A percentile compares a stretch with the other conserved stretches of the same genome.
phyloP scores from a whole-genome alignment of 352 stramenopile genomes.

The Plasmopara muralis region DNA sequence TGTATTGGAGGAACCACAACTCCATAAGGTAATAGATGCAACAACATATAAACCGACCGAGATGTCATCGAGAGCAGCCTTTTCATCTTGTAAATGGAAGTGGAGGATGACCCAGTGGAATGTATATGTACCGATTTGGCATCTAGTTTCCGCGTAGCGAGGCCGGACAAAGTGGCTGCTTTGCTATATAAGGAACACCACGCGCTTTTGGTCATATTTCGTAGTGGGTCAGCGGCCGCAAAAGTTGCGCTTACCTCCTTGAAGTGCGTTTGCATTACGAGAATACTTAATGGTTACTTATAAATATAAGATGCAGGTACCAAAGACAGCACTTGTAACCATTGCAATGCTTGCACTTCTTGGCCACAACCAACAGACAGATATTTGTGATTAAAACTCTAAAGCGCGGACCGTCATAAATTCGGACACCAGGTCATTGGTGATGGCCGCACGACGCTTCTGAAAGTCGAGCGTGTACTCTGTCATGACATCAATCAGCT shows the following conservation, averaged over 20 bases:
- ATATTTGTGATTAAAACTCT: slow-evolving; percentile 74
- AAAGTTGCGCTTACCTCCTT: background rate
- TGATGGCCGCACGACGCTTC: slow-evolving; percentile 88
- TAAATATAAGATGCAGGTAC: slow-evolving; percentile 15
- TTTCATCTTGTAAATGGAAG: slow-evolving; percentile 6
- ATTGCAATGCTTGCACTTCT: slow-evolving; percentile 4
- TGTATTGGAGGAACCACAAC: slow-evolving; percentile 15
- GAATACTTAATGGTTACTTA: slow-evolving; percentile 13
- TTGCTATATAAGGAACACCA: background rate
- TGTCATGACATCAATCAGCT: slow-evolving; percentile 91
- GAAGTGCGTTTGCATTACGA: slow-evolving; percentile 11
- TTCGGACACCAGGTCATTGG: slow-evolving; percentile 92
- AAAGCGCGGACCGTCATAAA: slow-evolving; percentile 95
- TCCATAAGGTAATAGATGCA: slow-evolving; percentile 9
- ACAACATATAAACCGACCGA: background rate
- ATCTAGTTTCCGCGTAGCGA: slow-evolving; percentile 14
- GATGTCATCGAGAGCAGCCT: slow-evolving; percentile 2
- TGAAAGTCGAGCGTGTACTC: slow-evolving; percentile 94
- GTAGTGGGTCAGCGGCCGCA: slow-evolving; percentile 5
- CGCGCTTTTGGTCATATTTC: slow-evolving; percentile 5
- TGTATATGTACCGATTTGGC: slow-evolving; percentile 3
- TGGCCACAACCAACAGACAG: slow-evolving; percentile 8
- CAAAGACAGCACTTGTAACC: slow-evolving; percentile 13
- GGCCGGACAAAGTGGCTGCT: slow-evolving; percentile 1
- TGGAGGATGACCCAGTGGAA: slow-evolving; percentile 1